Percentiles rank a stretch among this genome's conserved stretches.
These are phyloP conservation scores for Fusarium nodosum DNA, from an alignment of 2,329 filamentous ascomycete species.

Conservation along the genomic window DNA sequence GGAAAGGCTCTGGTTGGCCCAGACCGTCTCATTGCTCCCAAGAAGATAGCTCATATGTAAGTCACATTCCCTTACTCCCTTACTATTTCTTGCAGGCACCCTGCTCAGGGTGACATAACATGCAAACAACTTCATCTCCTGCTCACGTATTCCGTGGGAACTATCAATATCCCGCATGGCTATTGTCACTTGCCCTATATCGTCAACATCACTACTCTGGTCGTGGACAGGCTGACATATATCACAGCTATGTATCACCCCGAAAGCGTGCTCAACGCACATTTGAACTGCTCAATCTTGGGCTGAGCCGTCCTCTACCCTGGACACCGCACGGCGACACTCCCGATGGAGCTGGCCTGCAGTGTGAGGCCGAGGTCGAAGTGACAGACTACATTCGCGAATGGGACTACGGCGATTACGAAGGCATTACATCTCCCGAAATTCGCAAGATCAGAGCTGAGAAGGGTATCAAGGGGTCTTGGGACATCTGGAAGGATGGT, in stretches of 20 bases:
- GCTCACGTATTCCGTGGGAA: neutral
- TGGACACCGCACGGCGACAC: conserved; percentile 71
- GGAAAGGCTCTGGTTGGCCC: conserved; percentile 86
- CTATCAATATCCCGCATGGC: neutral
- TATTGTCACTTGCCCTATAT: neutral
- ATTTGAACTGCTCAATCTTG: conserved; percentile 87
- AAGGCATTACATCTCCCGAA: conserved; percentile 80
- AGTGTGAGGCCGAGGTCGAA: conserved; percentile 72
- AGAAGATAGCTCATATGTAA: conserved; percentile 85
- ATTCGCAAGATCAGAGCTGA: conserved; percentile 72
- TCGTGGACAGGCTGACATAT: conserved; percentile 6
- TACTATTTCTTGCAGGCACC: neutral
- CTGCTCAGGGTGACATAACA: neutral
- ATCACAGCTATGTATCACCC: conserved; percentile 82
- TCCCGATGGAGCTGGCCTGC: conserved; percentile 55
- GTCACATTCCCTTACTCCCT: conserved; percentile 46
- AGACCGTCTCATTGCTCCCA: conserved; percentile 86
- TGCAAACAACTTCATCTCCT: neutral
- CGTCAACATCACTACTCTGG: neutral
- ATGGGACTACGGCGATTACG: conserved; percentile 91
- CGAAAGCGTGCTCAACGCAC: conserved; percentile 87
- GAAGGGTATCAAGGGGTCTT: conserved; percentile 69
- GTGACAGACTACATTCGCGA: conserved; percentile 81
- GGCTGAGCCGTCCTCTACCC: conserved; percentile 75
- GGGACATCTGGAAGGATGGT: conserved; percentile 93